These are phyloP conservation scores for Fusarium napiforme DNA, from an alignment of 2,329 filamentous ascomycete genomes.

Conservation along the genomic window DNA sequence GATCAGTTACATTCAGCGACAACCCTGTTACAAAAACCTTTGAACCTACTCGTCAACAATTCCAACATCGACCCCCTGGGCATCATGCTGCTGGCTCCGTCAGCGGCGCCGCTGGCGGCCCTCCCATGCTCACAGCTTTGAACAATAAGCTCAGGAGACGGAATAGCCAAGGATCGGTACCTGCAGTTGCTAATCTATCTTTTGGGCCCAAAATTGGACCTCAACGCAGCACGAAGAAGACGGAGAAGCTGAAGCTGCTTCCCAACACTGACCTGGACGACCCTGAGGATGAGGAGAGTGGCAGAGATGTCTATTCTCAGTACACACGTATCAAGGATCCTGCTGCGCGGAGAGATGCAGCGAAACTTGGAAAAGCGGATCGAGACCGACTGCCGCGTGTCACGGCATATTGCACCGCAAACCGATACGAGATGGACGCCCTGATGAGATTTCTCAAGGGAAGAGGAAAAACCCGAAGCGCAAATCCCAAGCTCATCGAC, in stretches of 20 bases:
- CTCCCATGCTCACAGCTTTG: conserved; percentile 77
- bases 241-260: conserved; percentile 96
- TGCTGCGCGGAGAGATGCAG: conserved; percentile 90
- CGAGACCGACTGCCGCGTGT: conserved; percentile 87
- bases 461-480: conserved; percentile 77
- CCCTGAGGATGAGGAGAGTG: conserved; percentile 87
- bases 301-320: conserved; percentile 95
- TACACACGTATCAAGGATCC: conserved; percentile 98
- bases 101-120: conserved; percentile 52
- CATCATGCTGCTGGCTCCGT: conserved; percentile 39
- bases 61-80: conserved; percentile 46
- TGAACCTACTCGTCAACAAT: conserved; percentile 56
- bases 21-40: conserved; percentile 72
- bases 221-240: conserved; percentile 93
- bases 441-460: conserved; percentile 93
- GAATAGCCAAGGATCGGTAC: conserved; percentile 77
- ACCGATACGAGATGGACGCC: conserved; percentile 88
- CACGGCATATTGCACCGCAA: conserved; percentile 95
- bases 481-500: conserved; percentile 92
- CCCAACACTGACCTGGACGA: conserved; percentile 88
- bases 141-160: conserved; percentile 89
- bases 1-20: conserved; percentile 82
- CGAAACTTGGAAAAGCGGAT: conserved; percentile 91
- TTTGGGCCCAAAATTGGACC: conserved; percentile 81
- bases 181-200: conserved; percentile 51